Conservation (phyloP, 2,329 filamentous ascomycete species). For the Chaetomium strumarium region DNA sequence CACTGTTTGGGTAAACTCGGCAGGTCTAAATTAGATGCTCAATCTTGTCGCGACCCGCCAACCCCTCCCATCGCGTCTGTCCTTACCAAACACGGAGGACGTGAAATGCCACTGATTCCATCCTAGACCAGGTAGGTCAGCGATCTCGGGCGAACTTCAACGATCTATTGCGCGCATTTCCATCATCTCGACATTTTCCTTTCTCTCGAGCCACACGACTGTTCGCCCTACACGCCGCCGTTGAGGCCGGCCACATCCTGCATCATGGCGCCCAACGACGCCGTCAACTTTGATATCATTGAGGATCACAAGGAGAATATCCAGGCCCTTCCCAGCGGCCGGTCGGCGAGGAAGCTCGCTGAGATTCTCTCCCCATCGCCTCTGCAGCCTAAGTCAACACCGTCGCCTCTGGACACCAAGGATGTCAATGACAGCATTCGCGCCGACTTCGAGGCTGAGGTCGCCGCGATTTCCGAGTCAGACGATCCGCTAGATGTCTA, state of each 20-base stretch:
- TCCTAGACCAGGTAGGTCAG: no score
- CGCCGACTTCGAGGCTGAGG: constrained; percentile 78
- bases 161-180: no score
- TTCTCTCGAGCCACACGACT: neutral
- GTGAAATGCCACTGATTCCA: no score
- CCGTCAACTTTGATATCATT: constrained; percentile 82
- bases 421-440: constrained; percentile 75
- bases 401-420: constrained; percentile 63
- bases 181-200: neutral
- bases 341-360: constrained; percentile 84
- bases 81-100: no score
- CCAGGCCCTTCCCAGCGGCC: constrained; percentile 77
- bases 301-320: constrained; percentile 98
- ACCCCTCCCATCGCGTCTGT: no score
- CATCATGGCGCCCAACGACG: constrained; percentile 48
- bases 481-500: constrained; percentile 95
- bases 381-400: constrained; percentile 51
- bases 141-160: no score
- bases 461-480: constrained; percentile 71
- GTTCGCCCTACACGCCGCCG: neutral
- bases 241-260: constrained; percentile 1
- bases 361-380: constrained; percentile 68
- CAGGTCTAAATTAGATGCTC: no score
- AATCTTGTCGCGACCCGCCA: no score
- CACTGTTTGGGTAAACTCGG: no score